Conservation (phyloP, 306 rosid species). For the Prunus dulcis region DNA sequence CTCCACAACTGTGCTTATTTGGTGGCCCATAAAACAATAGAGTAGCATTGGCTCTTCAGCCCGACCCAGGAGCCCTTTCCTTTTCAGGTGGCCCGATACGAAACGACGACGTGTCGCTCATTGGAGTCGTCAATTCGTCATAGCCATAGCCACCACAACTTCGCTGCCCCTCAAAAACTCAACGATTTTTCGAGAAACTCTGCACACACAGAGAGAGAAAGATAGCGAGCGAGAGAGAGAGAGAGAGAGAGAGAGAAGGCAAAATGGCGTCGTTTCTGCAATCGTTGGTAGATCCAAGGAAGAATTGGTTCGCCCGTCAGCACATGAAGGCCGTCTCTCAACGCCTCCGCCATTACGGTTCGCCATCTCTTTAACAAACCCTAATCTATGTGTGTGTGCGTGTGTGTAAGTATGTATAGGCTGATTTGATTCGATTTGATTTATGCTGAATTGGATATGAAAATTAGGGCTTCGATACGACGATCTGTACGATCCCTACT, state of each 20-base stretch:
- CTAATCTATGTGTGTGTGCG: not conserved
- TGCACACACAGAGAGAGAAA: not conserved
- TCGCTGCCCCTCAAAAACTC: not conserved
- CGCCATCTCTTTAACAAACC: conserved; percentile 20
- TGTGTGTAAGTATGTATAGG: not conserved
- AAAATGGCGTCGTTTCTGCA: conserved; percentile 68
- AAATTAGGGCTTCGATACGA: conserved; percentile 84
- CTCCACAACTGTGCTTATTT: not conserved
- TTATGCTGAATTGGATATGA: not conserved
- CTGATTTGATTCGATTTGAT: not conserved
- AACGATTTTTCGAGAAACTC: conserved; percentile 7
- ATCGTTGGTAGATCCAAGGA: conserved; percentile 66
- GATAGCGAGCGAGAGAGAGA: not conserved
- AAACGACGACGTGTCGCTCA: not conserved
- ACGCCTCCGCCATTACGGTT: conserved; percentile 83
- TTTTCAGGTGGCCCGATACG: not conserved
- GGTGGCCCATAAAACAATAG: not conserved
- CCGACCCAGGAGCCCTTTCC: not conserved
- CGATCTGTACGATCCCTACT: conserved; percentile 80
- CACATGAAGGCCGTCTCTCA: conserved; percentile 78
- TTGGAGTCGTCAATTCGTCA: not conserved
- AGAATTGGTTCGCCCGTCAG: conserved; percentile 73
- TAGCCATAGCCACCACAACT: conserved; percentile 11
- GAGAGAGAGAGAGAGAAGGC: not conserved
- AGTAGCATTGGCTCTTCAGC: not conserved